Percentiles rank a stretch among this genome's conserved stretches.
Evolutionary conservation across 1,284 basidiomycete genomes (phyloP).

Genomic region (Microbotryum scabiosae): DNA sequence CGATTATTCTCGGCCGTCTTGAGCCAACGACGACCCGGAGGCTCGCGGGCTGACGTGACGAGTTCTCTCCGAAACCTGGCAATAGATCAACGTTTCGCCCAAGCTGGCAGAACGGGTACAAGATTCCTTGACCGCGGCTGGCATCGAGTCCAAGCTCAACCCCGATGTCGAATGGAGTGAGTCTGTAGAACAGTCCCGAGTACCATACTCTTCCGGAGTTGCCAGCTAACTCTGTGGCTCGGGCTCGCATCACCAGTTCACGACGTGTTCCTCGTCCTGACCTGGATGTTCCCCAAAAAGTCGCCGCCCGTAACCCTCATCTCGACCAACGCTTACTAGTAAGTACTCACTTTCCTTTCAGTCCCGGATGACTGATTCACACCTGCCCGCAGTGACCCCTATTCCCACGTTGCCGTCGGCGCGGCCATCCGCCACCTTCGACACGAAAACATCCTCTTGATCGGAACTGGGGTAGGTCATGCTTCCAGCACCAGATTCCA

Average conservation of each 20-base stretch:
- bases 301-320: conserved; percentile 29
- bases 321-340: conserved; percentile 29
- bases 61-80: neutral
- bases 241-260: conserved; percentile 19
- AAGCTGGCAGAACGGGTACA: conserved; percentile 26
- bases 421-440: conserved; percentile 28
- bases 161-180: conserved; percentile 28
- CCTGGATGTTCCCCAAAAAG: conserved; percentile 33
- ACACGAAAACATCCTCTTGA: conserved; percentile 26
- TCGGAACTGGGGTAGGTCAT: conserved; percentile 27
- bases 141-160: conserved; percentile 31
- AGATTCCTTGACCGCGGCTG: conserved; percentile 6
- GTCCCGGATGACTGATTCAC: neutral
- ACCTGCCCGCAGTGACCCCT: conserved; percentile 13
- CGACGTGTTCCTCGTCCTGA: conserved; percentile 31
- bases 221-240: neutral
- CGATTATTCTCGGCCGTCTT: neutral
- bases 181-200: neutral
- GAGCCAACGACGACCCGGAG: neutral
- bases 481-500: neutral
- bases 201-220: neutral
- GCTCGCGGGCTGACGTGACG: neutral
- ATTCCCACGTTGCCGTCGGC: conserved; percentile 24
- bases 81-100: conserved; percentile 25
- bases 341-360: neutral